Percentiles rank a stretch among this genome's conserved stretches.
Conservation (phyloP, 2,329 filamentous ascomycete species). For the Hymenoscyphus occultus region DNA sequence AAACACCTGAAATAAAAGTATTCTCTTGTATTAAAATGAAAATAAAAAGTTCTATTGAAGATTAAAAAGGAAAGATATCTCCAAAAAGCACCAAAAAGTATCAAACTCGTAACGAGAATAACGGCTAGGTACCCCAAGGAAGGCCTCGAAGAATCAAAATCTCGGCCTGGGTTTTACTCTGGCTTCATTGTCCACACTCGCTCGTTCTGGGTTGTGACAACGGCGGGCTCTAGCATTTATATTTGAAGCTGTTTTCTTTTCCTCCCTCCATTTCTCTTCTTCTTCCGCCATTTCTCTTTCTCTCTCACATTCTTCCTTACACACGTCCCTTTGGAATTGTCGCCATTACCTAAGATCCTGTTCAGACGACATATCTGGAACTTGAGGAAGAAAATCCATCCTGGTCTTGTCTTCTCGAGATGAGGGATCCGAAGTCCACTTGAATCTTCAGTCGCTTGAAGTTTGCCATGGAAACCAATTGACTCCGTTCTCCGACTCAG, state of each 20-base stretch:
- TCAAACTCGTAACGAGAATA: constrained; percentile 33
- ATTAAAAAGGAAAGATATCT: constrained; percentile 37
- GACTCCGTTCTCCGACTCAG: neutral
- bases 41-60: neutral
- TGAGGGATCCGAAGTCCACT: neutral
- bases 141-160: constrained; percentile 39
- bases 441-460: neutral
- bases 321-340: too few relatives aligned
- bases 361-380: neutral
- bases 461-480: neutral
- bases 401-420: neutral
- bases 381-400: neutral
- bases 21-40: neutral
- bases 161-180: constrained; percentile 43
- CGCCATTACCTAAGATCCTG: neutral
- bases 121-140: constrained; percentile 31
- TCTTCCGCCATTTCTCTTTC: too few relatives aligned
- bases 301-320: too few relatives aligned
- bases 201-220: constrained; percentile 48
- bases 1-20: neutral
- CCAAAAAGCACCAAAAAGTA: constrained; percentile 37
- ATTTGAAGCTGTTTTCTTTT: constrained; percentile 32
- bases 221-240: constrained; percentile 54
- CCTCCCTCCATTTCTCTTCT: neutral
- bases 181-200: constrained; percentile 58